Evolutionary conservation across 176 grass and related monocot species (phyloP).

Genomic region (Metroxylon sagu): DNA sequence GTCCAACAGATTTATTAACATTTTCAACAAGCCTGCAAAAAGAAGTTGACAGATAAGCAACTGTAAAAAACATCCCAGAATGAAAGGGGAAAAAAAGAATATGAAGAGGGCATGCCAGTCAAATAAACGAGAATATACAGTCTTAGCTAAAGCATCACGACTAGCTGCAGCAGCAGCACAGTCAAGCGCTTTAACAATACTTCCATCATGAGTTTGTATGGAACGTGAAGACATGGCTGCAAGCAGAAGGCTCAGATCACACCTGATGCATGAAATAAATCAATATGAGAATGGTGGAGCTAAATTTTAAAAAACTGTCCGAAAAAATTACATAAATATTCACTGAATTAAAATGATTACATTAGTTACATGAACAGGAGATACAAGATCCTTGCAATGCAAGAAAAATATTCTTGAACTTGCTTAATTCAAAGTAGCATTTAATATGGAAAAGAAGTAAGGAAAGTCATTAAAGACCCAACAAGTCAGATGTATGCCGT

Average conservation of each 20-base stretch:
- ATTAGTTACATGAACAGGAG: no score
- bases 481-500: no score
- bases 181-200: conserved; percentile 80
- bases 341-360: no score
- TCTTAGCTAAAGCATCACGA: conserved; percentile 85
- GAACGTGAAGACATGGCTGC: conserved; percentile 70
- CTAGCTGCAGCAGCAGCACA: conserved; percentile 78
- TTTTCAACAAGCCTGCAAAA: conserved; percentile 86
- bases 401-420: no score
- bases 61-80: background rate
- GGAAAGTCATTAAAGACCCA: no score
- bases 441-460: no score
- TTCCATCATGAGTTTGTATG: conserved; percentile 91
- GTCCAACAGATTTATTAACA: conserved; percentile 97
- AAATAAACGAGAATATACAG: conserved; percentile 90
- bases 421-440: no score
- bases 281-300: no score
- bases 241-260: conserved; percentile 61
- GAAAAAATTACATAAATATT: no score
- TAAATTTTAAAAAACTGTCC: no score
- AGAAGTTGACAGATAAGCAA: conserved; percentile 7
- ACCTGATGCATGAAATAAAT: conserved; percentile 45
- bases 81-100: conserved; percentile 11
- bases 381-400: no score
- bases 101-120: conserved; percentile 61